Conservation (phyloP, 106 monocot genomes). For the Dendrobium catenatum region DNA sequence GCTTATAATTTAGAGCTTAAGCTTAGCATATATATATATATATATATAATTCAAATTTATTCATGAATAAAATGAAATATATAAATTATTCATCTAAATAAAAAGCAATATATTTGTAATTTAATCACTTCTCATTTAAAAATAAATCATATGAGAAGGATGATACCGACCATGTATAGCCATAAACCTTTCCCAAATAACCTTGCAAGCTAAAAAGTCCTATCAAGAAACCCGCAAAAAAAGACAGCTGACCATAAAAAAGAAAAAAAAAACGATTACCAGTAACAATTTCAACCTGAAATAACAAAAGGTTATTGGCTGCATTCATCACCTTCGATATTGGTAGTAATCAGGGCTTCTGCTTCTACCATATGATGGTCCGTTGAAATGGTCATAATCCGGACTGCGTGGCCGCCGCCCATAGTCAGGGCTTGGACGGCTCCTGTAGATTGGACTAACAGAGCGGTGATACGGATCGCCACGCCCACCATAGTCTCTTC, state of each 20-base stretch:
- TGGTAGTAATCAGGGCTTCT: conserved; percentile 58
- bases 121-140: not conserved
- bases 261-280: not conserved
- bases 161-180: not conserved
- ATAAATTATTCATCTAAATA: not conserved
- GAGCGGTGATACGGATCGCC: conserved; percentile 60
- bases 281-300: not conserved
- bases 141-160: not conserved
- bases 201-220: not conserved
- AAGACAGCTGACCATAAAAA: not conserved
- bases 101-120: not conserved
- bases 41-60: too few species aligned
- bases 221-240: not conserved
- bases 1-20: too few species aligned
- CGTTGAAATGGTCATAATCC: conserved; percentile 34
- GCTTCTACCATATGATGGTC: conserved; percentile 31
- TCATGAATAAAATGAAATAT: too few species aligned
- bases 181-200: not conserved
- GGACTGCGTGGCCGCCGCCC: conserved; percentile 40
- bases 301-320: not conserved
- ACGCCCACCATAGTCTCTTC: conserved; percentile 43
- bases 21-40: too few species aligned
- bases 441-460: conserved; percentile 43
- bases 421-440: conserved; percentile 59
- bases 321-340: conserved; percentile 39